Evolutionary conservation across 1,284 basidiomycete genomes (phyloP).

Genomic region (Quambalaria eucalypti): DNA sequence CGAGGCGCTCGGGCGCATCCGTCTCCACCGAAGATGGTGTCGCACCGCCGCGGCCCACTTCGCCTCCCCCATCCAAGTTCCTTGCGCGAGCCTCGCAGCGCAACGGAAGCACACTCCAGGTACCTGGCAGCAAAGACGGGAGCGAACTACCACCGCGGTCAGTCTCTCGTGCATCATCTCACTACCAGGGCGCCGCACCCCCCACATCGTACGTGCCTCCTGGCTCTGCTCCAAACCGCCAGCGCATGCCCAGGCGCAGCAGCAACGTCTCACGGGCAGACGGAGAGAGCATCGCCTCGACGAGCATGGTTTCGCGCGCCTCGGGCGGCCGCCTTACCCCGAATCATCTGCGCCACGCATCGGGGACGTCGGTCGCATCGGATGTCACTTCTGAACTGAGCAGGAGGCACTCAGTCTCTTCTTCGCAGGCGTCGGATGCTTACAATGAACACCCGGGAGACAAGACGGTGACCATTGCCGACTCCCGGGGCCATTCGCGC

Average conservation of each 20-base stretch:
- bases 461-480: slow-evolving; percentile 10
- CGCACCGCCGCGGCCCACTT: slow-evolving; percentile 28
- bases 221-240: too few relatives aligned
- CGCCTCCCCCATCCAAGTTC: slow-evolving; percentile 29
- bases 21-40: too few relatives aligned
- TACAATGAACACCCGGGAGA: slow-evolving; percentile 12
- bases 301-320: too few relatives aligned
- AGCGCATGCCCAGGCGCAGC: too few relatives aligned
- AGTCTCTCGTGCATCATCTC: too few relatives aligned
- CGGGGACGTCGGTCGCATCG: background rate
- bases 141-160: too few relatives aligned
- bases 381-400: background rate
- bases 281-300: background rate
- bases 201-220: too few relatives aligned
- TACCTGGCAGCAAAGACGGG: slow-evolving; percentile 1
- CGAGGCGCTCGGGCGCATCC: too few relatives aligned
- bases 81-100: slow-evolving; percentile 19
- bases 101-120: slow-evolving; percentile 5
- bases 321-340: too few relatives aligned
- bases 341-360: background rate
- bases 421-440: slow-evolving; percentile 18
- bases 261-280: too few relatives aligned
- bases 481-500: too few relatives aligned
- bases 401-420: slow-evolving; percentile 16
- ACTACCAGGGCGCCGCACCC: too few relatives aligned